Evolutionary conservation across 2,329 filamentous ascomycete genomes (phyloP), one percentile per base, ranked within the genome.

Genomic region (Apiospora rasikravindrae): DNA sequence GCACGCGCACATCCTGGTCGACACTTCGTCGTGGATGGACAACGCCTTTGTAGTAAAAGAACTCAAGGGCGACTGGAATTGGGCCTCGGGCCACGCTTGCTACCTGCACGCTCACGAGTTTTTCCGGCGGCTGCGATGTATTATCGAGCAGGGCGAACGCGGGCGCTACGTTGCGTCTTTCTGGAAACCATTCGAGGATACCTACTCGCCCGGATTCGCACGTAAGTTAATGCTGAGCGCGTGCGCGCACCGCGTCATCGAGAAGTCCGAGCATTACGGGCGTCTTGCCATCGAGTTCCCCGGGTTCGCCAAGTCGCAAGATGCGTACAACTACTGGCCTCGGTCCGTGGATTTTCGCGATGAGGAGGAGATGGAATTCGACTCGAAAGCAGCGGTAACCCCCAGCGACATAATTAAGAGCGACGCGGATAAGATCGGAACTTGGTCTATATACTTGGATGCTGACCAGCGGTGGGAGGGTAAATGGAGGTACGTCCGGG

Each of bases 231-330:
- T 71, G 70, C 8, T 69, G 22, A 6, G 29, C 47, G 70, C 70
- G 24, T 71, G 70, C 66, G 70, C 66, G 33, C 66, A 69, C 10
- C 70, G 70, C 29, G 40, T 19, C 49, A 57, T 71, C n/a, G 70
- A 71, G 70, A 69, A 69, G 33, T 53, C 64, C 14, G 47, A 69
- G 22, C 26, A 71, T 66, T 71, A 40, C 24, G 70, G 64, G 16
- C 70, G 66, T 1, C 33, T 71, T 10, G 70, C 66, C 45, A 33
- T 71, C 66, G 70, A 71, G 49, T 37, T 71, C 29, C 70, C 66
- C 66, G 66, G 66, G 40, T 47, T 68, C n/a, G 40, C 66, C 26
- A 68, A n/a, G n/a, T 33, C 16, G 10, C 14, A 3, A 7, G n/a
- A 19, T 26, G 66, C 57, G 22, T 19, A 64, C 33, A 64, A 64